Evolutionary conservation across 208 protist species (phyloP), one percentile per base, ranked within the genome.

Genomic region (Eutreptiella sp.): DNA sequence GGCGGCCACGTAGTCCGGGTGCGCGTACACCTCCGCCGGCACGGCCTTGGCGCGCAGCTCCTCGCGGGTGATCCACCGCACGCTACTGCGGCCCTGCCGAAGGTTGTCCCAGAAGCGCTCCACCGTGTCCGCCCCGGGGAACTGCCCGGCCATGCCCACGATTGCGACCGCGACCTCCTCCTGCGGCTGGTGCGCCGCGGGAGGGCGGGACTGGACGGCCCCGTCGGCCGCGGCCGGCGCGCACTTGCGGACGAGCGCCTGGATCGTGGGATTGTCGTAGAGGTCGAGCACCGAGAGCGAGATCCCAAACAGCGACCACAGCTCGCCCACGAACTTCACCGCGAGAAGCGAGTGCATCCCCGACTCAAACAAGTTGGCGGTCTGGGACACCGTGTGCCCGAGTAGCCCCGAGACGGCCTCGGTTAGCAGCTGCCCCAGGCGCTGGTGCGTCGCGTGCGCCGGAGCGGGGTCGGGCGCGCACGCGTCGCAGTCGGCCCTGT

Each of bases 261-360:
- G 2, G 35, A 61, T 5, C 27, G 64, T 59, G 14, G 45, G 31
- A 21, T 61, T 11, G n/a, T 64, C 42, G 58, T 52, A 70, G 19
- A 70, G 64, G 38, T 70, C 64, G 23, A 63, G 42, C 14, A 70
- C 64, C 3, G 43, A 46, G 45, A 53, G 16, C 24, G 4, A 4
- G 36, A 55, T 3, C 14, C 41, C 39, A 32, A 45, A 21, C n/a
- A 2, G 0, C 26, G 1, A 24, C 2, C 5, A 14, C 11, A 68
- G 29, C 32, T 1, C 23, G 3, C 34, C 33, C 5, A 50, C 57
- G n/a, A 70, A 39, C 34, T 46, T 55, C 4, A 34, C 11, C 7
- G 55, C 64, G 31, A 64, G 38, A 26, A 70, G 33, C 38, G 64
- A 70, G 47, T 70, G 64, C 9, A 53, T 57, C n/a, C 64, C 64